Conservation (phyloP, 1,139 yeast species). For the Zygotorulaspora mrakii region DNA sequence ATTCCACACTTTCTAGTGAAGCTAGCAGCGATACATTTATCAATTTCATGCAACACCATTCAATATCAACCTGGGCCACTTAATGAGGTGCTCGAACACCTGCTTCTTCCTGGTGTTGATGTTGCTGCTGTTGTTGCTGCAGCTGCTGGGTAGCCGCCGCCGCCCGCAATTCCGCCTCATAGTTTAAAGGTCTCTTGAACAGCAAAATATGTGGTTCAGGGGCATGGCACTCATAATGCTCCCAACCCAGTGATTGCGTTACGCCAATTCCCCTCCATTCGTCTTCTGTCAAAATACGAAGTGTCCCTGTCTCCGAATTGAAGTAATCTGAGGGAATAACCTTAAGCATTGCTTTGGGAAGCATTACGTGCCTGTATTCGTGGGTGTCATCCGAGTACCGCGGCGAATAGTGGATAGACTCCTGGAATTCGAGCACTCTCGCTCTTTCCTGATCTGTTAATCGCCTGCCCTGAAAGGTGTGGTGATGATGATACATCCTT, state of each 20-base stretch:
- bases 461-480: slow-evolving; percentile 51
- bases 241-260: slow-evolving; percentile 98
- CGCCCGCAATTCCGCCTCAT: slow-evolving; percentile 36
- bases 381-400: slow-evolving; percentile 84
- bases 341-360: slow-evolving; percentile 93
- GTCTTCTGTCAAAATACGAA: slow-evolving; percentile 85
- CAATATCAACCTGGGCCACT: neutral
- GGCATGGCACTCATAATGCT: slow-evolving; percentile 94
- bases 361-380: slow-evolving; percentile 92
- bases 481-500: slow-evolving; percentile 33
- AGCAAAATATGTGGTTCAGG: slow-evolving; percentile 97
- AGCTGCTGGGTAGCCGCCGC: slow-evolving; percentile 31
- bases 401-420: slow-evolving; percentile 91
- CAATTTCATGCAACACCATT: no score
- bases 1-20: no score
- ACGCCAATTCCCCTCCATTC: slow-evolving; percentile 99
- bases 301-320: slow-evolving; percentile 90
- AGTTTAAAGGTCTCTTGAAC: slow-evolving; percentile 63
- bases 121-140: slow-evolving; percentile 28
- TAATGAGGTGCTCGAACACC: slow-evolving; percentile 13
- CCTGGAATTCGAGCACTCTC: slow-evolving; percentile 85
- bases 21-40: no score
- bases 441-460: slow-evolving; percentile 81
- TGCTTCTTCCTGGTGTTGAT: slow-evolving; percentile 19
- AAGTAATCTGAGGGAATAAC: slow-evolving; percentile 95